Evolutionary conservation across 2,329 filamentous ascomycete species (phyloP).

Genomic region (Cucurbitaria berberidis): DNA sequence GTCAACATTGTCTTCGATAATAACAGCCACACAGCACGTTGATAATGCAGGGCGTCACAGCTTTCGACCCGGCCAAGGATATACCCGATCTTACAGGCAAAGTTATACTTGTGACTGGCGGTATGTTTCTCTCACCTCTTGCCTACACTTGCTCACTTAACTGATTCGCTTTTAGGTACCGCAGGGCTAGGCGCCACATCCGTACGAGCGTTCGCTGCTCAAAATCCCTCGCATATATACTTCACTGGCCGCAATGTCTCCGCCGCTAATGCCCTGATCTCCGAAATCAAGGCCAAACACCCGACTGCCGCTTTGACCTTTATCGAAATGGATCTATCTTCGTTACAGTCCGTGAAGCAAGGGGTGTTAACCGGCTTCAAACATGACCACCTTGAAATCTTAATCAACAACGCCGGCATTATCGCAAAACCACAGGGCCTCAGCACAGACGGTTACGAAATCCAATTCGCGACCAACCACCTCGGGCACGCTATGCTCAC

Average conservation of each 20-base stretch:
- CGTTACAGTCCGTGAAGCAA: constrained; percentile 39
- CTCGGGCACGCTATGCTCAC: constrained; percentile 55
- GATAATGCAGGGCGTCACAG: constrained; percentile 1
- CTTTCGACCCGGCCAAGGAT: constrained; percentile 24
- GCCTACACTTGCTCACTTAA: neutral
- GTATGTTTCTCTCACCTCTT: constrained; percentile 2
- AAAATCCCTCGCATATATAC: constrained; percentile 52
- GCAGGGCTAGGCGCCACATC: constrained; percentile 53
- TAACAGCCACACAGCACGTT: neutral
- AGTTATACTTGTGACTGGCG: constrained; percentile 33
- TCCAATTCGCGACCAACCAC: constrained; percentile 57
- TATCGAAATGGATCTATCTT: constrained; percentile 46
- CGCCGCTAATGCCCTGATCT: constrained; percentile 45
- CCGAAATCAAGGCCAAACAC: constrained; percentile 33
- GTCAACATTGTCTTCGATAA: neutral
- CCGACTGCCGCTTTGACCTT: constrained; percentile 39
- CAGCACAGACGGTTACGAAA: constrained; percentile 55
- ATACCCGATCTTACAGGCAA: constrained; percentile 29
- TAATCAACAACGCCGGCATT: constrained; percentile 54
- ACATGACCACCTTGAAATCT: constrained; percentile 47
- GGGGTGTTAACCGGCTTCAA: constrained; percentile 36
- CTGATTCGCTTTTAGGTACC: constrained; percentile 38
- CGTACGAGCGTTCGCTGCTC: constrained; percentile 48
- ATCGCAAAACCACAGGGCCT: constrained; percentile 35
- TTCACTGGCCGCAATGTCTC: constrained; percentile 50